phyloP scores from a whole-genome alignment of 192 early-diverging fungal species.

The Pilaira anomala region DNA sequence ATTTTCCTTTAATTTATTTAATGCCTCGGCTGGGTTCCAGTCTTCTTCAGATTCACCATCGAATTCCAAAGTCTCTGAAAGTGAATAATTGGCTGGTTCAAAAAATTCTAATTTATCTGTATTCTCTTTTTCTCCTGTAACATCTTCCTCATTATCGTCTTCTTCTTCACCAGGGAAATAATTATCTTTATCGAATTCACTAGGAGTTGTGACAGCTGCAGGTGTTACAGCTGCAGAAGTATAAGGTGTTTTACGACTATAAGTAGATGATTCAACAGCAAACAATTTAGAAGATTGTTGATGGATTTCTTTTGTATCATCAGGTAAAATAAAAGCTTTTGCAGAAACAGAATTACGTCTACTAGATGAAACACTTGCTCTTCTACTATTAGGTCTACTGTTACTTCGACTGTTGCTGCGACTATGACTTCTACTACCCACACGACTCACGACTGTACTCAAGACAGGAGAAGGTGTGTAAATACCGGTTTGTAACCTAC shows the following conservation, averaged over 20 bases:
- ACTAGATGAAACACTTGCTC: conserved; percentile 5
- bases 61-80: neutral
- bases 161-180: neutral
- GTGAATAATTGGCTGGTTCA: neutral
- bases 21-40: conserved; percentile 9
- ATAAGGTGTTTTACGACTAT: conserved; percentile 18
- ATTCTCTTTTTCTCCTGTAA: neutral
- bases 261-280: neutral
- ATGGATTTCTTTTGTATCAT: neutral
- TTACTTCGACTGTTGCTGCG: neutral
- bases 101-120: neutral
- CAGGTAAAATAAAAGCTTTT: neutral
- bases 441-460: neutral
- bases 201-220: neutral
- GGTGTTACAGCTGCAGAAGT: conserved; percentile 22
- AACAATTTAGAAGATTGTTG: conserved; percentile 3
- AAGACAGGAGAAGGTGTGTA: neutral
- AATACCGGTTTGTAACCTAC: conserved; percentile 8
- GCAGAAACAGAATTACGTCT: neutral
- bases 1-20: neutral
- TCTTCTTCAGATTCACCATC: neutral
- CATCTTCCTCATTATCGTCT: neutral
- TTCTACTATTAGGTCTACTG: conserved; percentile 8
- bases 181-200: no score
- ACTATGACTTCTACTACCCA: neutral